A percentile compares a stretch with the other conserved stretches of the same genome.
These are phyloP conservation scores for Persicaria tinctoria DNA, from an alignment of 148 eudicot genomes.

Conservation along the genomic window DNA sequence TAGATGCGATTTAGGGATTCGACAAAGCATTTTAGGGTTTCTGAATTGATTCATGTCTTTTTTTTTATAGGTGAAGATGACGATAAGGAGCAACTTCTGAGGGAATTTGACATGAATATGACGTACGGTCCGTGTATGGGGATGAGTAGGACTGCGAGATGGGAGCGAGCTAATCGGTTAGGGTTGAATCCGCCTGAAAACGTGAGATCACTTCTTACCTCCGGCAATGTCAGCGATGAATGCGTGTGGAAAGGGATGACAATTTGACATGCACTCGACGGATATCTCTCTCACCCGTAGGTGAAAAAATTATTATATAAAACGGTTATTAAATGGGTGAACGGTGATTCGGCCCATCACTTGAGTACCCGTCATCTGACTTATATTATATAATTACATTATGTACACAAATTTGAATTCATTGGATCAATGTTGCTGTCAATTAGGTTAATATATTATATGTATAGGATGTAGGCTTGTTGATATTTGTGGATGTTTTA, in stretches of 20 bases:
- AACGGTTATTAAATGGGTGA: no score
- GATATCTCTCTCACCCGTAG: no score
- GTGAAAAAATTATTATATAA: no score
- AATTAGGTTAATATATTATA: no score
- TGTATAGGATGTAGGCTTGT: no score
- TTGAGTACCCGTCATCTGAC: no score
- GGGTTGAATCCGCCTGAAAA: conserved; percentile 17
- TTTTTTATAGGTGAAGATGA: conserved; percentile 11
- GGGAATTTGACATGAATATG: conserved; percentile 17
- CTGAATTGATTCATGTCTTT: background rate
- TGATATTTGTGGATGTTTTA: no score
- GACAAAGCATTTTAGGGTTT: background rate
- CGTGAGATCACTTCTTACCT: background rate
- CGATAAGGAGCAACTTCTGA: conserved; percentile 9
- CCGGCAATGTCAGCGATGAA: conserved; percentile 3
- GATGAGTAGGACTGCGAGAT: conserved; percentile 9
- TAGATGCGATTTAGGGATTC: background rate
- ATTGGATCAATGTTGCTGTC: no score
- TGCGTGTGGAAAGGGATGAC: conserved; percentile 12
- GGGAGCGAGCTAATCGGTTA: conserved; percentile 16
- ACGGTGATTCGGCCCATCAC: no score
- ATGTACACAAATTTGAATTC: no score
- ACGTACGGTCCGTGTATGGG: conserved; percentile 17
- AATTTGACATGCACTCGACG: no score
- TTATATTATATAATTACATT: no score